Percentiles rank a stretch among this genome's conserved stretches.
Evolutionary conservation across 2,329 filamentous ascomycete species (phyloP).

Genomic region (Raffaelea ambrosiae): DNA sequence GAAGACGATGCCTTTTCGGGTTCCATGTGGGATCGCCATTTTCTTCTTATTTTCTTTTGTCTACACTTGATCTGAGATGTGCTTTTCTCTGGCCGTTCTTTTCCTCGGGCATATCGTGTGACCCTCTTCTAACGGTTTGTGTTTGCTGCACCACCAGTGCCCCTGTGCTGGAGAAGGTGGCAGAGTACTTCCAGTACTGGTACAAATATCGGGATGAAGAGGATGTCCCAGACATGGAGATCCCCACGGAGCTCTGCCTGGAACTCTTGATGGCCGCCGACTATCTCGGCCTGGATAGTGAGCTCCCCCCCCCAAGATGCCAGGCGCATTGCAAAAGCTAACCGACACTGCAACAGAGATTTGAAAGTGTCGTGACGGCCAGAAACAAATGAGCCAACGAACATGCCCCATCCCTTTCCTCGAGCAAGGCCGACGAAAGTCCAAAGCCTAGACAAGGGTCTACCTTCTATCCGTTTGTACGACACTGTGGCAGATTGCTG

Average conservation of each 20-base stretch:
- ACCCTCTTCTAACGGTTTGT: background rate
- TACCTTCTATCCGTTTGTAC: too few species aligned
- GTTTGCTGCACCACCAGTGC: constrained; percentile 37
- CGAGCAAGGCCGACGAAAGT: too few species aligned
- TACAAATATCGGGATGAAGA: constrained; percentile 62
- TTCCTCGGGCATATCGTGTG: background rate
- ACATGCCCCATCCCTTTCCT: too few species aligned
- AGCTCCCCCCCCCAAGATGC: constrained; percentile 13
- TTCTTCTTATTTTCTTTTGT: too few species aligned
- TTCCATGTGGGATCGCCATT: constrained; percentile 6
- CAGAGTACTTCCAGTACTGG: constrained; percentile 78
- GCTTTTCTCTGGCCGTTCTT: background rate
- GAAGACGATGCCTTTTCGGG: constrained; percentile 4
- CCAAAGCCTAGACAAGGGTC: too few species aligned
- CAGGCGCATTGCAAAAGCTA: too few species aligned
- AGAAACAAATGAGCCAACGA: too few species aligned
- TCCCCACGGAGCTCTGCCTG: constrained; percentile 68
- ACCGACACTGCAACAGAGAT: too few species aligned
- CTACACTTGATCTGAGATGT: constrained; percentile 19
- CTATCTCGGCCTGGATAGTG: constrained; percentile 62
- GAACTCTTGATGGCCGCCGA: constrained; percentile 72
- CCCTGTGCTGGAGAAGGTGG: constrained; percentile 68
- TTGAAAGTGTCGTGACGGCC: too few species aligned
- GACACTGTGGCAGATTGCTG: too few species aligned
- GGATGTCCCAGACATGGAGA: constrained; percentile 72